Evolutionary conservation across 1,284 basidiomycete species (phyloP).

Genomic region (Trichosporon sp.): DNA sequence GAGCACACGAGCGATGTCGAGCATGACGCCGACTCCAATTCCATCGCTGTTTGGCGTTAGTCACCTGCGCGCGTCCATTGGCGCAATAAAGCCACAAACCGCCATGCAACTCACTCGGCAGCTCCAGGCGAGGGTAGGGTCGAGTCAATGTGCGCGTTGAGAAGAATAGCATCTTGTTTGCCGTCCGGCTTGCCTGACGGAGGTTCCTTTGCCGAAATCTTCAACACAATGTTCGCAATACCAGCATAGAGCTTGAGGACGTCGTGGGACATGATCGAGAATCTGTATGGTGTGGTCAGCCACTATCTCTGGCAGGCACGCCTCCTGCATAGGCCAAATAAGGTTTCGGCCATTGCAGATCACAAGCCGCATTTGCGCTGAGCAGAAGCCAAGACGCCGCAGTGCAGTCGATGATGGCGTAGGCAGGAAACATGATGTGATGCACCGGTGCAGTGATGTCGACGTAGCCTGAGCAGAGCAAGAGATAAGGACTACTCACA

Average conservation of each 20-base stretch:
- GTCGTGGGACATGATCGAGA: conserved; percentile 75
- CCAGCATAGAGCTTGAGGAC: conserved; percentile 88
- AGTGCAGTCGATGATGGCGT: no score
- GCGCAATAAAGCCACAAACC: neutral
- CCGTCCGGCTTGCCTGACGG: conserved; percentile 55
- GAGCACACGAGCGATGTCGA: conserved; percentile 79
- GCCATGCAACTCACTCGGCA: conserved; percentile 55
- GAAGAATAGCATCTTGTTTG: conserved; percentile 76
- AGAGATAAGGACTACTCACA: conserved; percentile 52
- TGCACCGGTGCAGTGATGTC: no score
- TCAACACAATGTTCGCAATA: conserved; percentile 81
- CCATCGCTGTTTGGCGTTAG: conserved; percentile 56
- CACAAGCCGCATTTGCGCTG: no score
- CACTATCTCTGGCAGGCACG: neutral
- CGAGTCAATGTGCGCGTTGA: conserved; percentile 83
- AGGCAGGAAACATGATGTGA: no score
- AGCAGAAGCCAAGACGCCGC: no score
- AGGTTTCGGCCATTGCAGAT: neutral
- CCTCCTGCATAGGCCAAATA: neutral
- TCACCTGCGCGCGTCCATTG: neutral
- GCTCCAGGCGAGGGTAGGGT: conserved; percentile 66
- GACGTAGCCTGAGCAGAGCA: no score
- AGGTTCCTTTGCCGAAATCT: conserved; percentile 57
- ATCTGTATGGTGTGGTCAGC: conserved; percentile 52
- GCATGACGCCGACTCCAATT: conserved; percentile 80